Evolutionary conservation across 192 early-diverging fungal genomes (phyloP), one percentile per base, ranked within the genome.

Genomic region (Pilaira anomala): DNA sequence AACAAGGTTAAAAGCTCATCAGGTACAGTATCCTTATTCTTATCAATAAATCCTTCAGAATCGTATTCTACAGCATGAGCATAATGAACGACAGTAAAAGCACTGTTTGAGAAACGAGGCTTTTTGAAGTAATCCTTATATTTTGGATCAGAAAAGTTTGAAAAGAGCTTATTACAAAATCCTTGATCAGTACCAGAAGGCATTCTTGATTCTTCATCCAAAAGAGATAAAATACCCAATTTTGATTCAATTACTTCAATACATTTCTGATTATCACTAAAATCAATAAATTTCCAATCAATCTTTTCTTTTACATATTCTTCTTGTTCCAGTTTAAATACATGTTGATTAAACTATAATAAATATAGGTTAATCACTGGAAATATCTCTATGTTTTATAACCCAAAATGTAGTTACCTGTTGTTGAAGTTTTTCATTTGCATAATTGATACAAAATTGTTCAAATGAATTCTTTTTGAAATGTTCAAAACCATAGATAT

Each of bases 391-490:
- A 18, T 41, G 8, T 24, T 7, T 41, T n/a, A 41, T 44, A 24
- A 0, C 5, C 3, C 8, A 39, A 19, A 36, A 33, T 33, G 7
- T 39, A 2, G 26, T 64, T 64, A 67, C 65, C 56, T 79, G 91
- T 78, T 98, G 95, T 76, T 99, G 97, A 56, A 99, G 78, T 77
- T 99, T 99, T 74, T 99, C 97, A 78, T 96, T 96, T 60, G 95
- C 89, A 69, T 91, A 93, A 77, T 93, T 91, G 68, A 99, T 97
- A 83, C 97, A 99, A 77, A 98, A 99, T 83, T 99, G 97, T 80
- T 99, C 97, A 63, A 99, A 99, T 13, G 96, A 98, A 81, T 99
- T 99, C 82, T 95, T 97, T 79, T 93, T 90, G 75, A 99, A 99
- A 73, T 99, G 95, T 74, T 99, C 97, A 74, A 99, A 99, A 50